Conservation (phyloP, 225 moss, liverwort and hornwort species). For the Anthoceros angustus region DNA sequence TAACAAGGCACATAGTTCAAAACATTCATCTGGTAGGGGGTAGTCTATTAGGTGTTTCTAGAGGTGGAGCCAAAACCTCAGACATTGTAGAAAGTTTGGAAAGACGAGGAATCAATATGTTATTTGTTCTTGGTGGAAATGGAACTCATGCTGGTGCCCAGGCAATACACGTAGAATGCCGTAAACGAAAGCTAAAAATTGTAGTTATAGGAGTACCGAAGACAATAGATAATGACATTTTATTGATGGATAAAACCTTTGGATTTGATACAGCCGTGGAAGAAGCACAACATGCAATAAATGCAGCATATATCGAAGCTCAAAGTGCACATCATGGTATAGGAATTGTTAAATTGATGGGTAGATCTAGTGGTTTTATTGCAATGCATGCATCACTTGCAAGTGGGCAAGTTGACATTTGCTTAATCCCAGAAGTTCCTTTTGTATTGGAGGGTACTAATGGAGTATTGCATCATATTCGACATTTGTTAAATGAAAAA, state of each 20-base stretch:
- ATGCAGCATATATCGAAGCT: constrained; percentile 93
- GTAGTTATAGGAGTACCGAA: constrained; percentile 79
- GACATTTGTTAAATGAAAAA: constrained; percentile 54
- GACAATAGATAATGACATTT: constrained; percentile 85
- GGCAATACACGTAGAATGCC: constrained; percentile 66
- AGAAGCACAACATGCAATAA: constrained; percentile 85
- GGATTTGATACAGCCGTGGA: constrained; percentile 96
- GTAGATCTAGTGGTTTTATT: constrained; percentile 86
- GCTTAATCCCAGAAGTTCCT: constrained; percentile 80
- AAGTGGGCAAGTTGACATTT: constrained; percentile 82
- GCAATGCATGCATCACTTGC: constrained; percentile 94
- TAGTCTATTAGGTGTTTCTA: constrained; percentile 82
- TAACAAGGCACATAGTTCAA: constrained; percentile 60
- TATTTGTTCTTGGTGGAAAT: constrained; percentile 91
- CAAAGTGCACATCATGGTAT: constrained; percentile 73
- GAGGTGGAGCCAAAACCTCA: constrained; percentile 63
- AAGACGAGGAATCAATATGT: constrained; percentile 73
- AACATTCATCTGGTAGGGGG: constrained; percentile 87
- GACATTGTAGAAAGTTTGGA: constrained; percentile 67
- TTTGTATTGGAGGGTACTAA: constrained; percentile 51
- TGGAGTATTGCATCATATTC: constrained; percentile 64
- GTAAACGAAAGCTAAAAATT: constrained; percentile 48
- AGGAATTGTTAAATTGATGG: constrained; percentile 88
- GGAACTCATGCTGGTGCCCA: constrained; percentile 86
- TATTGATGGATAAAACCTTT: constrained; percentile 81